Evolutionary conservation across 352 stramenopile genomes (phyloP).

Genomic region (Globisporangium rhizosaccharum): DNA sequence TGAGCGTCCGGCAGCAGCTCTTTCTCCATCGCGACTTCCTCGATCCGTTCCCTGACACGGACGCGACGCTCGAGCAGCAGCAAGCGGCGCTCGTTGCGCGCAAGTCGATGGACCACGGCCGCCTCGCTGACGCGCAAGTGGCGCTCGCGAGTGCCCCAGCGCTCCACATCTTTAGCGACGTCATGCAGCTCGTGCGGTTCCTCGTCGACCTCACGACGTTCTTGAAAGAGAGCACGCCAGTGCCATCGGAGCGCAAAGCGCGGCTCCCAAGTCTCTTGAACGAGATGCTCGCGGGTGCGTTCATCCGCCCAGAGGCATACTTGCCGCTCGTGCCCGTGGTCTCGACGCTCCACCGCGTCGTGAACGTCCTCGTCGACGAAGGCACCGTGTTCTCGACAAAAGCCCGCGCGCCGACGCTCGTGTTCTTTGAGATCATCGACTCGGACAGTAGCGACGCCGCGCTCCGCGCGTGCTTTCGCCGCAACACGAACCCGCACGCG

Average conservation of each 20-base stretch:
- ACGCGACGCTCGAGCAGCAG: constrained; percentile 31
- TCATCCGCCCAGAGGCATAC: constrained; percentile 45
- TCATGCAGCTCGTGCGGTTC: constrained; percentile 51
- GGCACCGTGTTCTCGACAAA: constrained; percentile 74
- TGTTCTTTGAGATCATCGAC: constrained; percentile 55
- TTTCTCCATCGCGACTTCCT: constrained; percentile 27
- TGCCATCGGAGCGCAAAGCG: constrained; percentile 43
- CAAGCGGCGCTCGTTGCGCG: constrained; percentile 36
- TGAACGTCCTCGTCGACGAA: constrained; percentile 51
- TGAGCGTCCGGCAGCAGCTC: constrained; percentile 22
- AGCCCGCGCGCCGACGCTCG: constrained; percentile 50
- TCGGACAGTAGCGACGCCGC: constrained; percentile 24
- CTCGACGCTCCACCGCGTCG: constrained; percentile 27
- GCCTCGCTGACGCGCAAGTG: constrained; percentile 39
- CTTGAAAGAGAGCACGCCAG: constrained; percentile 47
- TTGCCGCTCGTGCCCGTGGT: constrained; percentile 32
- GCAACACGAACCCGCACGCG: constrained; percentile 11
- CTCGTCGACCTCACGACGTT: constrained; percentile 60
- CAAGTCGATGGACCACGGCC: constrained; percentile 23
- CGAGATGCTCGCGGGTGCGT: constrained; percentile 35
- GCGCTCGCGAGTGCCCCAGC: constrained; percentile 30
- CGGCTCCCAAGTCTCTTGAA: constrained; percentile 32
- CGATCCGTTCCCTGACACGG: constrained; percentile 37
- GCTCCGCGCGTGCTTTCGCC: constrained; percentile 16
- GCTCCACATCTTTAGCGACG: constrained; percentile 53